Conservation (phyloP, 2,329 filamentous ascomycete species). For the Aspergillus fischeri region DNA sequence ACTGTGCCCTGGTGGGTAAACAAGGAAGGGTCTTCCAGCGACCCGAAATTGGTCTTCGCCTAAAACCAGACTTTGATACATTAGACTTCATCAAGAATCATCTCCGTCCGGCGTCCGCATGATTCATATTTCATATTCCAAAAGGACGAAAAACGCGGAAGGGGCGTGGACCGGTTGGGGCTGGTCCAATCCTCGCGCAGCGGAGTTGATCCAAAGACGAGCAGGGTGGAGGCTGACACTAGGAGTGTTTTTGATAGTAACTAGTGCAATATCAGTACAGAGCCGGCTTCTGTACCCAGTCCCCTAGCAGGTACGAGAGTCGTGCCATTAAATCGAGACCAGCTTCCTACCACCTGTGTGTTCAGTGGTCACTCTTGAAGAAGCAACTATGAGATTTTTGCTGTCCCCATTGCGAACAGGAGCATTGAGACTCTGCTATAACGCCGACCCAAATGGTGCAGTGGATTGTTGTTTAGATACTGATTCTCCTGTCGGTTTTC, state of each 20-base stretch:
- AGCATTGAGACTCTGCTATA: not conserved
- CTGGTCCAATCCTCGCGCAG: constrained; percentile 8
- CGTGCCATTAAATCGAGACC: not conserved
- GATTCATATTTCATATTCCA: not conserved
- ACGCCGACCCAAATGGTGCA: not conserved
- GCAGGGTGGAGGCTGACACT: constrained; percentile 16
- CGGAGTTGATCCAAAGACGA: constrained; percentile 13
- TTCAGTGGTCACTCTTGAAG: not conserved
- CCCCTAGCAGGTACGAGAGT: not conserved
- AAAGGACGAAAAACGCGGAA: not conserved
- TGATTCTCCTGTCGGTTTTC: not conserved
- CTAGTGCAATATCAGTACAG: not conserved
- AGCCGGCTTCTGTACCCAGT: no score
- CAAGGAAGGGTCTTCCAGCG: constrained; percentile 19
- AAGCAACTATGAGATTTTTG: not conserved
- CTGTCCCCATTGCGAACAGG: not conserved
- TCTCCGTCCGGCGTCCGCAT: constrained; percentile 7
- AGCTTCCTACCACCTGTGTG: not conserved
- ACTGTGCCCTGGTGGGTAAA: constrained; percentile 16
- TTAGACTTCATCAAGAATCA: constrained; percentile 10
- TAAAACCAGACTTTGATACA: constrained; percentile 16
- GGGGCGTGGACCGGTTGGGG: constrained; percentile 11
- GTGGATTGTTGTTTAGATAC: not conserved
- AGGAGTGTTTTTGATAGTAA: constrained; percentile 10
- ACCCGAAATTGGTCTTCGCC: constrained; percentile 11